These are phyloP conservation scores for Fistulinella prunicolor DNA, from an alignment of 768 basidiomycete species.

Conservation along the genomic window DNA sequence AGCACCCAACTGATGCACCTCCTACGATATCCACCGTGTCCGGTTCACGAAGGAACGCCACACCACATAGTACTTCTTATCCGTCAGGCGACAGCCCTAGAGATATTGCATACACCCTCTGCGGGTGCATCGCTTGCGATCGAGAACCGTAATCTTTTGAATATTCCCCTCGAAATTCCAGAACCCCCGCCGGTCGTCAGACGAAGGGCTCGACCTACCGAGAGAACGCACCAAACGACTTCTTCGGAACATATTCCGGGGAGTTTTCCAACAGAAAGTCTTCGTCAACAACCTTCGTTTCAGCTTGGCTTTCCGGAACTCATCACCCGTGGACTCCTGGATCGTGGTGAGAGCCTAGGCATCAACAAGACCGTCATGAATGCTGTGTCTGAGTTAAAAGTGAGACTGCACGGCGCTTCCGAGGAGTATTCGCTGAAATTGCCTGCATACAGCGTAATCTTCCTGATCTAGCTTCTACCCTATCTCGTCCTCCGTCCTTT, in stretches of 20 bases:
- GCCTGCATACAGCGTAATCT: slow-evolving; percentile 62
- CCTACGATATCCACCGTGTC: slow-evolving; percentile 72
- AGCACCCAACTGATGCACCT: slow-evolving; percentile 79
- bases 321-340: slow-evolving; percentile 67
- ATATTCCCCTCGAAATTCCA: slow-evolving; percentile 67
- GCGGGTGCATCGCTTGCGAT: slow-evolving; percentile 75
- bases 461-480: slow-evolving; percentile 73
- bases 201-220: slow-evolving; percentile 34
- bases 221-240: slow-evolving; percentile 30
- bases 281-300: slow-evolving; percentile 41
- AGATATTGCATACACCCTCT: slow-evolving; percentile 68
- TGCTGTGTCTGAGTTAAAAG: slow-evolving; percentile 75
- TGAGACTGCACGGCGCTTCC: slow-evolving; percentile 31
- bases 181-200: slow-evolving; percentile 39
- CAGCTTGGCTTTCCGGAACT: slow-evolving; percentile 65
- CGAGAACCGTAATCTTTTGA: slow-evolving; percentile 78
- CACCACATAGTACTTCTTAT: slow-evolving; percentile 71
- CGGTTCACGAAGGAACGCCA: slow-evolving; percentile 35
- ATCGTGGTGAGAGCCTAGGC: slow-evolving; percentile 76
- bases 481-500: slow-evolving; percentile 52
- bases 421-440: slow-evolving; percentile 7
- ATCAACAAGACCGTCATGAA: slow-evolving; percentile 81
- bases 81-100: slow-evolving; percentile 78
- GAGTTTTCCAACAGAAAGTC: slow-evolving; percentile 27
- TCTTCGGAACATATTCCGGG: slow-evolving; percentile 18